Evolutionary conservation across 2,329 filamentous ascomycete genomes (phyloP), one percentile per base, ranked within the genome.

Genomic region (Orbilia oligospora): DNA sequence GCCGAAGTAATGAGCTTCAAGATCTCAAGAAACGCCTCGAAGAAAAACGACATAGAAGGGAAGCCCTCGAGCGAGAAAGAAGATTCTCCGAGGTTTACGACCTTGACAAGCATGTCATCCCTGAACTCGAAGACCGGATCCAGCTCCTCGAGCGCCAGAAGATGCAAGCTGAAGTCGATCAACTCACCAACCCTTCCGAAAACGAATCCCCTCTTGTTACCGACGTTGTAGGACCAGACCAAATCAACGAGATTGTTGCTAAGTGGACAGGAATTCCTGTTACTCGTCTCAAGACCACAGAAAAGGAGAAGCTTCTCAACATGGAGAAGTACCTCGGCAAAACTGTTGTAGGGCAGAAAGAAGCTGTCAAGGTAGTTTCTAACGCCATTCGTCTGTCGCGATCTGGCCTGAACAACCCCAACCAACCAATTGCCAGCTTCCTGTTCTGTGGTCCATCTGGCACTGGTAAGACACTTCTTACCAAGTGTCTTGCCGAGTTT

Each of bases 261-360:
- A 91, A 94, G 79, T 97, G 94, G 93, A 99, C 96, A n/a, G 96
- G 96, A 80, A 99, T 99, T 82, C 96, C 96, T 0, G 93, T 99
- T 76, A 98, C 94, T 3, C 89, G 95, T 79, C 90, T 99, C 48
- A 95, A 92, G 87, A 97, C 96, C 0, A 92, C 94, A 0, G 96
- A 99, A 86, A 98, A 97, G 86, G 96, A 99, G 84, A 98, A 98
- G 87, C 88, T 99, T n/a, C 89, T 99, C 80, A 89, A 97, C 83
- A 99, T 99, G 96, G 96, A 99, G 86, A 92, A 90, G 83, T 91
- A 91, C 56, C 90, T 99, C 5, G 87, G 89, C 81, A 92, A 94
- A 84, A 86, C 97, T 24, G 96, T 99, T 18, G 91, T 99, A 66
- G 96, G 96, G 65, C 96, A 99, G 85, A 93, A 90, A 84, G 96